Percentiles rank a stretch among this genome's conserved stretches.
phyloP scores from a whole-genome alignment of 202 grass and related monocot species.

The Brachypodium distachyon region DNA sequence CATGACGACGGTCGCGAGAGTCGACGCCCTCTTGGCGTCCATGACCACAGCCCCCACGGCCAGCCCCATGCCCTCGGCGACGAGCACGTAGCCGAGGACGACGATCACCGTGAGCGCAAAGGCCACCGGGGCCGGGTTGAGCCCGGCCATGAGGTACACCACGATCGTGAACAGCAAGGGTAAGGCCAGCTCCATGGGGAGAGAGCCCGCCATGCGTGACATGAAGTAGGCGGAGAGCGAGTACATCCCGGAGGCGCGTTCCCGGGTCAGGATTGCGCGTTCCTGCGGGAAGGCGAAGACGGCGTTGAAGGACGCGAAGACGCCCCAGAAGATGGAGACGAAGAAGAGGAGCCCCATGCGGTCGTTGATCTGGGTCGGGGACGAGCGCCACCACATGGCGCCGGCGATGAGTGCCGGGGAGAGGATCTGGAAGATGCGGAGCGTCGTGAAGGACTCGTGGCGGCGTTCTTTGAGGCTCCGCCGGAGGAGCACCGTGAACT shows the following conservation, averaged over 20 bases:
- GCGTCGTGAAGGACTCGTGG: constrained; percentile 84
- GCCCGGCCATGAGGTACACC: constrained; percentile 88
- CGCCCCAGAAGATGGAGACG: constrained; percentile 99
- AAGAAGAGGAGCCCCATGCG: constrained; percentile 95
- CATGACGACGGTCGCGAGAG: constrained; percentile 73
- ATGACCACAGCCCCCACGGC: constrained; percentile 75
- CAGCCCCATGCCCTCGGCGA: constrained; percentile 66
- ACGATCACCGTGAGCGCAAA: constrained; percentile 69
- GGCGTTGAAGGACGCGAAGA: constrained; percentile 93
- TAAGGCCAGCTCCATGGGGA: constrained; percentile 91
- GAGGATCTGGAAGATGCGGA: constrained; percentile 83
- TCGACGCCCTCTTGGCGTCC: constrained; percentile 88
- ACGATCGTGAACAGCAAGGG: constrained; percentile 57
- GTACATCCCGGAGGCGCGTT: constrained; percentile 83
- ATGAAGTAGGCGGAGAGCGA: constrained; percentile 86
- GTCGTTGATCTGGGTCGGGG: constrained; percentile 40
- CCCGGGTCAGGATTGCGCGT: constrained; percentile 47
- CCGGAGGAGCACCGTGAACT: constrained; percentile 74
- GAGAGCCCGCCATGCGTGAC: constrained; percentile 67
- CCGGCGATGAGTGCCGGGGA: constrained; percentile 65
- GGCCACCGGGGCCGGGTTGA: constrained; percentile 40
- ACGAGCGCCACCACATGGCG: constrained; percentile 93
- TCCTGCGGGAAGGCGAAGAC: constrained; percentile 94
- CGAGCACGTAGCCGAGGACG: constrained; percentile 67
- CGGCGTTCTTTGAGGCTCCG: constrained; percentile 90